A percentile compares a stretch with the other conserved stretches of the same genome.
phyloP scores from a whole-genome alignment of 352 stramenopile genomes.

The Phytophthora podocarpi region DNA sequence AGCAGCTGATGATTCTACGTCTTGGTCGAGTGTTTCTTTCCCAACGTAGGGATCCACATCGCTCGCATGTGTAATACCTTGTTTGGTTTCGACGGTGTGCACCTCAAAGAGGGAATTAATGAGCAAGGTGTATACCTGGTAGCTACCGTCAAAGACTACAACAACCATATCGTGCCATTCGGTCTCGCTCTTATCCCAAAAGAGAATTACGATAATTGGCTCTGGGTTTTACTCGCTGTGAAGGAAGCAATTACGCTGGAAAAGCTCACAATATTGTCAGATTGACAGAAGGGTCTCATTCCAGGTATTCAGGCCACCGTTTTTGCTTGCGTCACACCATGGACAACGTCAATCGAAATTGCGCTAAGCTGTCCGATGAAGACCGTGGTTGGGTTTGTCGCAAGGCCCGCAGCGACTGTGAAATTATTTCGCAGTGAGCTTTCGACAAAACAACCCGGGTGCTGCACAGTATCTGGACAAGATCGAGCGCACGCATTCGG shows the following conservation, averaged over 20 bases:
- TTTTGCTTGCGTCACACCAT: constrained; percentile 7
- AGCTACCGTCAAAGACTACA: not conserved
- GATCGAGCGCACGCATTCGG: constrained; percentile 18
- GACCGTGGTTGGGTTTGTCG: no score
- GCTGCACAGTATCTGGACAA: constrained; percentile 5
- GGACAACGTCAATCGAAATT: constrained; percentile 1
- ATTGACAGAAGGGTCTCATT: constrained; percentile 2
- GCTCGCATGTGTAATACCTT: not conserved
- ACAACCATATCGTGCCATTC: not conserved
- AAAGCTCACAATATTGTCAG: not conserved
- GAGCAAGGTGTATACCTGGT: not conserved
- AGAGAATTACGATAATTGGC: constrained; percentile 2
- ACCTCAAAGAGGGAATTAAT: not conserved
- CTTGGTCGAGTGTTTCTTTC: not conserved
- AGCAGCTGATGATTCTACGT: not conserved
- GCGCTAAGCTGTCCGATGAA: not conserved
- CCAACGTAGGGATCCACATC: not conserved
- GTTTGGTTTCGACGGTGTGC: not conserved
- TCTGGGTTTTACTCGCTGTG: constrained; percentile 11
- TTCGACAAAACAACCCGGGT: not conserved
- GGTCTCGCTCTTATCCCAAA: not conserved
- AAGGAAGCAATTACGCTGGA: not conserved
- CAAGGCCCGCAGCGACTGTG: no score
- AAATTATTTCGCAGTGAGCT: not conserved
- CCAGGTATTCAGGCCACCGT: not conserved